Evolutionary conservation across 1,284 basidiomycete species (phyloP).

Genomic region (Ganoderma multipileum): DNA sequence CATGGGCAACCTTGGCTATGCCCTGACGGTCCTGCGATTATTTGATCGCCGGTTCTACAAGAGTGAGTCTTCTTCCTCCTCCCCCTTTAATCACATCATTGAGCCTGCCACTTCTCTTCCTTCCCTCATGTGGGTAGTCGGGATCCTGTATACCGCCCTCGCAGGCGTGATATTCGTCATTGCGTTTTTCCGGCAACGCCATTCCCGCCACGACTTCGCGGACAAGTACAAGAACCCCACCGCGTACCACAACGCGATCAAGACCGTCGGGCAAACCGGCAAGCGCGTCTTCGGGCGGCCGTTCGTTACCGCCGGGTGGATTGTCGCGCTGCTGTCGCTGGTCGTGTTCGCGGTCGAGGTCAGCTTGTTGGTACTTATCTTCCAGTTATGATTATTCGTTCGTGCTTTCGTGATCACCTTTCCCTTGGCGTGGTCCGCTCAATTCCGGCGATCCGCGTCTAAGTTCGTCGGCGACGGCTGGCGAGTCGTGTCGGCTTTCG

Average conservation of each 20-base stretch:
- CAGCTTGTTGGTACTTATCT: conserved; percentile 61
- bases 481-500: background rate
- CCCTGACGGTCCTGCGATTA: conserved; percentile 76
- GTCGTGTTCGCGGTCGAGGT: conserved; percentile 73
- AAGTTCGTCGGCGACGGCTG: background rate
- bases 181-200: conserved; percentile 65
- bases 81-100: background rate
- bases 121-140: conserved; percentile 62
- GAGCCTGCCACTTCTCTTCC: conserved; percentile 8
- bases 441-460: background rate
- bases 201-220: conserved; percentile 77
- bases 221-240: conserved; percentile 45
- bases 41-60: conserved; percentile 76
- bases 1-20: conserved; percentile 76
- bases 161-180: conserved; percentile 66
- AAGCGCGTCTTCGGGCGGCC: conserved; percentile 74
- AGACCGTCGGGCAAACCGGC: conserved; percentile 64
- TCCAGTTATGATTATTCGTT: conserved; percentile 12
- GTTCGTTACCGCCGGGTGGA: conserved; percentile 82
- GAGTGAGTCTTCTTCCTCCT: conserved; percentile 52
- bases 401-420: background rate
- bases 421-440: background rate
- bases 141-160: conserved; percentile 73
- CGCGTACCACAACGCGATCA: conserved; percentile 38
- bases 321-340: conserved; percentile 65